phyloP scores from a whole-genome alignment of 2,329 filamentous ascomycete species.

The Emmonsiellopsis sp. region DNA sequence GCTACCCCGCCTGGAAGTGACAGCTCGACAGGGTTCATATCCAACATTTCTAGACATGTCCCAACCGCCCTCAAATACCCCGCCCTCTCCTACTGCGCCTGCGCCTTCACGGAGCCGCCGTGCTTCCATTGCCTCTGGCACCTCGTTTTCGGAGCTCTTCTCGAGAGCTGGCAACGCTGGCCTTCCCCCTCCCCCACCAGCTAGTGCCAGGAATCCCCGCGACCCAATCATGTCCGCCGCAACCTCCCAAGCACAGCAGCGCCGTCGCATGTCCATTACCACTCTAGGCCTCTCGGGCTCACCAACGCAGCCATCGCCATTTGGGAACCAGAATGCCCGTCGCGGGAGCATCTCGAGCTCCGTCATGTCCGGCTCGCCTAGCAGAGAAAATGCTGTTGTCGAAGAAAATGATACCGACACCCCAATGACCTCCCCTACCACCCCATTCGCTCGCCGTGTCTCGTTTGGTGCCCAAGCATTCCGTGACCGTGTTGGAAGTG shows the following conservation, averaged over 20 bases:
- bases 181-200: constrained; percentile 36
- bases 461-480: constrained; percentile 81
- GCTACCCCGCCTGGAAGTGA: too few relatives aligned
- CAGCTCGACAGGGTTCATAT: too few relatives aligned
- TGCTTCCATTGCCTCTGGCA: constrained; percentile 36
- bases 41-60: too few relatives aligned
- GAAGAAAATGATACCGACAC: constrained; percentile 61
- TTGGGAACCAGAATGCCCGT: constrained; percentile 41
- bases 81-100: constrained; percentile 3
- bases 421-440: constrained; percentile 53
- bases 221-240: constrained; percentile 31
- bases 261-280: constrained; percentile 61
- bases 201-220: constrained; percentile 39
- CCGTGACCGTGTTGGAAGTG: constrained; percentile 58
- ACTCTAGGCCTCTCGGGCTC: constrained; percentile 68
- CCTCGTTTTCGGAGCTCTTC: constrained; percentile 34
- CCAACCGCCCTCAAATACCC: not conserved
- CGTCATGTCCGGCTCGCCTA: constrained; percentile 33
- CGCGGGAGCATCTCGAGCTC: constrained; percentile 62
- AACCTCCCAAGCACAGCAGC: constrained; percentile 45
- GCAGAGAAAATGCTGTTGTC: constrained; percentile 36
- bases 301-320: constrained; percentile 46
- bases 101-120: constrained; percentile 33
- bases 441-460: constrained; percentile 67
- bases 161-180: constrained; percentile 18